Evolutionary conservation across 2,329 filamentous ascomycete genomes (phyloP).

Genomic region (Clonostachys rhizophaga): DNA sequence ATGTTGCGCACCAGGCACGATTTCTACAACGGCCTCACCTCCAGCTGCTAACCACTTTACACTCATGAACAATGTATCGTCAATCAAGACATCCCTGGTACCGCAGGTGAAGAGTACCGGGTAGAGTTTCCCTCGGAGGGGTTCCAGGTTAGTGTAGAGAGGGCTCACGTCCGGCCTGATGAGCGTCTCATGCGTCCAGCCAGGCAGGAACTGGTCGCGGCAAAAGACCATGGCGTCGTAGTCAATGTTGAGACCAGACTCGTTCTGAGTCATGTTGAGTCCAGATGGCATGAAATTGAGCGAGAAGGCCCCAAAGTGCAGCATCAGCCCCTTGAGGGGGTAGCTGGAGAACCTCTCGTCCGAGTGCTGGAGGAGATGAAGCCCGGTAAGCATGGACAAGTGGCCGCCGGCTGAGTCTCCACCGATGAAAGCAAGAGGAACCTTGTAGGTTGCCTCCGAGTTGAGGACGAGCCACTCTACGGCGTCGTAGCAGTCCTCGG

Average conservation of each 20-base stretch:
- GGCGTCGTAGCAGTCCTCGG: conserved; percentile 4
- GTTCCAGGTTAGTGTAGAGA: conserved; percentile 3
- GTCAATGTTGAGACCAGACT: background rate
- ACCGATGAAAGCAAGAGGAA: background rate
- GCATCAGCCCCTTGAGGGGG: background rate
- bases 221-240: background rate
- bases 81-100: conserved; percentile 7
- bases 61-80: conserved; percentile 9
- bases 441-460: background rate
- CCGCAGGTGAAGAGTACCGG: conserved; percentile 8
- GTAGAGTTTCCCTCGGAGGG: conserved; percentile 1
- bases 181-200: background rate
- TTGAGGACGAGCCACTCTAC: conserved; percentile 2
- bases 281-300: background rate
- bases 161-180: conserved; percentile 1
- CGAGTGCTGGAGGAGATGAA: background rate
- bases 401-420: background rate
- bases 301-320: background rate
- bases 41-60: conserved; percentile 8
- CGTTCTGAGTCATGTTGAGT: background rate
- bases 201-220: background rate
- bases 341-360: background rate
- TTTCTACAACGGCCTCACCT: conserved; percentile 4
- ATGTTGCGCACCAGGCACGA: conserved; percentile 6
- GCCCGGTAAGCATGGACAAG: background rate